Percentiles rank a stretch among this genome's conserved stretches.
Conservation (phyloP, 2,329 filamentous ascomycete species). For the Exophiala sideris region DNA sequence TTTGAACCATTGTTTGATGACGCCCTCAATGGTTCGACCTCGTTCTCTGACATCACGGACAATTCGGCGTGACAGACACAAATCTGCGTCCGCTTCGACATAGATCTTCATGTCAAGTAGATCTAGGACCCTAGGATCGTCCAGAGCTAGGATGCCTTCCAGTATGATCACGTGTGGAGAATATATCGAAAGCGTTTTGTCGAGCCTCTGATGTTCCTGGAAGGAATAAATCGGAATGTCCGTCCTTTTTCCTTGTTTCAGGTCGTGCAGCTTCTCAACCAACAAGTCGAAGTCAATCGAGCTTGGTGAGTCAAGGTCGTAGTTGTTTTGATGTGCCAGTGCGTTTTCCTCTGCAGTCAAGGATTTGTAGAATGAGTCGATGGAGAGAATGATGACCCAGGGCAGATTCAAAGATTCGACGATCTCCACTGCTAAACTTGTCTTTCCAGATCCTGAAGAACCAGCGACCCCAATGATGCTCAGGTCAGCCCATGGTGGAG, state of each 20-base stretch:
- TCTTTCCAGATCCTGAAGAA: conserved; percentile 93
- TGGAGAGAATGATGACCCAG: conserved; percentile 96
- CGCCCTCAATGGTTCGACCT: conserved; percentile 87
- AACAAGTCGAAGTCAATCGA: conserved; percentile 93
- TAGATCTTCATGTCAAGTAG: conserved; percentile 96
- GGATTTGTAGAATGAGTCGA: conserved; percentile 98
- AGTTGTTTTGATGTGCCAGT: conserved; percentile 83
- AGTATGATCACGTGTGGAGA: conserved; percentile 93
- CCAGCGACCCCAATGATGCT: conserved; percentile 96
- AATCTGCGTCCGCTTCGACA: conserved; percentile 91
- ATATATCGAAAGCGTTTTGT: conserved; percentile 82
- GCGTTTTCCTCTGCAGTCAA: conserved; percentile 74
- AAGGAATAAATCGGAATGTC: conserved; percentile 97
- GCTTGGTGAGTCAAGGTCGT: conserved; percentile 91
- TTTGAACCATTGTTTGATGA: conserved; percentile 95
- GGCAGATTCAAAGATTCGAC: conserved; percentile 85
- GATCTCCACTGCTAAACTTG: conserved; percentile 87
- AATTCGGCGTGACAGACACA: conserved; percentile 83
- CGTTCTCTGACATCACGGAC: conserved; percentile 84
- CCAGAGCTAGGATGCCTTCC: conserved; percentile 92
- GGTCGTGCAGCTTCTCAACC: conserved; percentile 71
- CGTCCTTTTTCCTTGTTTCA: conserved; percentile 73
- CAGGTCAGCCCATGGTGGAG: conserved; percentile 91
- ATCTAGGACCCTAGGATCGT: conserved; percentile 80
- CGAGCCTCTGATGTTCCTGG: conserved; percentile 76